Conservation (phyloP, 202 grass and related monocot genomes). For the Thinopyrum obtusiflorum region DNA sequence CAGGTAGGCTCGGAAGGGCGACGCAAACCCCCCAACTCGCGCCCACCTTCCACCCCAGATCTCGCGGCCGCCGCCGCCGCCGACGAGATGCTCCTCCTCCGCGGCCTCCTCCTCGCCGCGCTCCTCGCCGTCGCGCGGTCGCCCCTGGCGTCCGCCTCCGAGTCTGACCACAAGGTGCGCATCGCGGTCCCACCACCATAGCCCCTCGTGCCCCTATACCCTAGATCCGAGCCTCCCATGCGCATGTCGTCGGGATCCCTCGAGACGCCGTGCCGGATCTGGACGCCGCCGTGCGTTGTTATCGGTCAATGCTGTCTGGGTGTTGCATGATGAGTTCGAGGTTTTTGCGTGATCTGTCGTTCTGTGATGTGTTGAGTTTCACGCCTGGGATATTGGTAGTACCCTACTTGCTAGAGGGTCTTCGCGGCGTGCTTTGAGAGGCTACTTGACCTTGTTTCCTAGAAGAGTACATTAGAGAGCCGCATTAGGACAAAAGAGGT, state of each 20-base stretch:
- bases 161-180: constrained; percentile 86
- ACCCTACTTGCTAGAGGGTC: background rate
- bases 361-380: background rate
- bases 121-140: constrained; percentile 27
- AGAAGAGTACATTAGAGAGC: background rate
- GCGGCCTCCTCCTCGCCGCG: constrained; percentile 19
- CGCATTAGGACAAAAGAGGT: background rate
- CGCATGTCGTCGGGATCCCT: constrained; percentile 22
- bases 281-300: background rate
- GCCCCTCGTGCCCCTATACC: background rate
- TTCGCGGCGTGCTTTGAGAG: background rate
- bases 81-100: constrained; percentile 42
- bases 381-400: background rate
- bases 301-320: background rate
- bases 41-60: constrained; percentile 33
- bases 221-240: constrained; percentile 42
- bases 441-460: constrained; percentile 6
- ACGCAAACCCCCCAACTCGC: constrained; percentile 14
- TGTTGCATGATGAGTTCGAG: background rate
- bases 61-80: constrained; percentile 24
- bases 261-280: constrained; percentile 21
- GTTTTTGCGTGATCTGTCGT: constrained; percentile 8
- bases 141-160: constrained; percentile 65
- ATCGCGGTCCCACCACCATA: background rate
- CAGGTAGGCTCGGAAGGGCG: background rate